Evolutionary conservation across 2,329 filamentous ascomycete species (phyloP).

Genomic region (Daldinia sp.): DNA sequence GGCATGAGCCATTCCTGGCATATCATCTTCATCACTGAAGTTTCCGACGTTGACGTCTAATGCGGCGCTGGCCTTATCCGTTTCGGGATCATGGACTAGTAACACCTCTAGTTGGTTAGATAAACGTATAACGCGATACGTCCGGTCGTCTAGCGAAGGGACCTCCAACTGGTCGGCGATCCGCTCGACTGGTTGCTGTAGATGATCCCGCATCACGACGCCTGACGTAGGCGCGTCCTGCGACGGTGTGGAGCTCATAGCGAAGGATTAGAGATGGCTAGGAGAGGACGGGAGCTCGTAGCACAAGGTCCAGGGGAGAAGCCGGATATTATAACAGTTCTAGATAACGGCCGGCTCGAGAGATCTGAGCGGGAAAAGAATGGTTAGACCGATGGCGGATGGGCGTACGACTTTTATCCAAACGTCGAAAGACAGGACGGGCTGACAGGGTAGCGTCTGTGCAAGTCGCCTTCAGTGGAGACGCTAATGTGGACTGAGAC

Average conservation of each 20-base stretch:
- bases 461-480: slow-evolving; percentile 31
- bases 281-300: slow-evolving; percentile 10
- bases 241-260: slow-evolving; percentile 40
- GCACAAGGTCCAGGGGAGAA: not conserved
- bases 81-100: slow-evolving; percentile 91
- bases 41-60: slow-evolving; percentile 96
- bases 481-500: slow-evolving; percentile 30
- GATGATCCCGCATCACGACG: slow-evolving; percentile 44
- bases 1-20: slow-evolving; percentile 95
- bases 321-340: slow-evolving; percentile 3
- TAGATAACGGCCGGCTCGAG: slow-evolving; percentile 8
- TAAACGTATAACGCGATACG: slow-evolving; percentile 86
- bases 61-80: slow-evolving; percentile 95
- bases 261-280: slow-evolving; percentile 15
- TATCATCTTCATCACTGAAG: slow-evolving; percentile 89
- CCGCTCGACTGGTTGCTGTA: slow-evolving; percentile 48
- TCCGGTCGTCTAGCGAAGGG: slow-evolving; percentile 72
- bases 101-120: slow-evolving; percentile 89
- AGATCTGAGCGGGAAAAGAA: slow-evolving; percentile 9
- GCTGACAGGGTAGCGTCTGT: slow-evolving; percentile 30
- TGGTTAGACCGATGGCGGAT: slow-evolving; percentile 27
- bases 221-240: slow-evolving; percentile 39
- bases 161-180: slow-evolving; percentile 47
- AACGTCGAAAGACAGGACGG: slow-evolving; percentile 26
- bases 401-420: slow-evolving; percentile 29